Percentiles rank a stretch among this genome's conserved stretches.
Evolutionary conservation across 345 rosid species (phyloP).

Genomic region (Aegle marmelos): DNA sequence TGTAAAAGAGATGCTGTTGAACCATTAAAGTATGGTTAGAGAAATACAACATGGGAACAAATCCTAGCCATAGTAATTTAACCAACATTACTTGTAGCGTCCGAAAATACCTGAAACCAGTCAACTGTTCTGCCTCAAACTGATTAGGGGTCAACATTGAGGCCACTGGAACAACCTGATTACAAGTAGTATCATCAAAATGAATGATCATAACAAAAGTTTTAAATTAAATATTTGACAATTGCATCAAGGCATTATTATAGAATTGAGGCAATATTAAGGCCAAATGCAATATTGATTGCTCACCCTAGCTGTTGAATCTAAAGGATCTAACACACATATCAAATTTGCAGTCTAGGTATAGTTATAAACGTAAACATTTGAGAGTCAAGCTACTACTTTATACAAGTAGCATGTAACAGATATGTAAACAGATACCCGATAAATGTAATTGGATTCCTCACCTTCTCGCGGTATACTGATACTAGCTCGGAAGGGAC

Average conservation of each 20-base stretch:
- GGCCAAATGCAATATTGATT: not conserved
- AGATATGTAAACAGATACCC: not conserved
- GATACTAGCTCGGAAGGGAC: constrained; percentile 78
- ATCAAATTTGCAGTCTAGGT: not conserved
- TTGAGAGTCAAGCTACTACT: not conserved
- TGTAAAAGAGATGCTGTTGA: not conserved
- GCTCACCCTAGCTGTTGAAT: not conserved
- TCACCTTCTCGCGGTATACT: constrained; percentile 89
- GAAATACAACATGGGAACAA: not conserved
- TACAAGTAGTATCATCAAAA: constrained; percentile 14
- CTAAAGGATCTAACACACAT: not conserved
- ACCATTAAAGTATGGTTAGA: not conserved
- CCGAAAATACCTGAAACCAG: constrained; percentile 65
- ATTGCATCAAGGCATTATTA: not conserved
- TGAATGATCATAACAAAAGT: constrained; percentile 1
- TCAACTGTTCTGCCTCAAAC: constrained; percentile 95
- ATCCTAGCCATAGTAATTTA: not conserved
- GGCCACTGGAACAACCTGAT: constrained; percentile 94
- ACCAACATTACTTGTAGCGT: not conserved
- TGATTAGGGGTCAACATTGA: constrained; percentile 99
- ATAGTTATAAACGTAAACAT: not conserved
- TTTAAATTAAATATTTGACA: not conserved
- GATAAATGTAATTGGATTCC: constrained; percentile 8
- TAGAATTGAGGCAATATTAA: not conserved
- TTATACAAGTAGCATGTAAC: not conserved